phyloP scores from a whole-genome alignment of 2,329 filamentous ascomycete genomes.

The Ophiostoma perfectum region DNA sequence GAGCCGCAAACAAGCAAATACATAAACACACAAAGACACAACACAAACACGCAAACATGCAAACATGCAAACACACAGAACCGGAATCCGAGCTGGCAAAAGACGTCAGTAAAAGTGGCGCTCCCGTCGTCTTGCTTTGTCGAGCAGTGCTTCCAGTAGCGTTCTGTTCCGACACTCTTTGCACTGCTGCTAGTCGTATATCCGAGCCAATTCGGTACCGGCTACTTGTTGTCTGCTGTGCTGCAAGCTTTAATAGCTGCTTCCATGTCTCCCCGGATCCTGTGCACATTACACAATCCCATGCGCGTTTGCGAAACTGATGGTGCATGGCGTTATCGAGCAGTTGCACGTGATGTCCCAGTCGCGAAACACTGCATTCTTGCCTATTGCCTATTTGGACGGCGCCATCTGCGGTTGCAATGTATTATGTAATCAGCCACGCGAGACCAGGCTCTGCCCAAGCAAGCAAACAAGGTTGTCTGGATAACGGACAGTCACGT shows the following conservation, averaged over 20 bases:
- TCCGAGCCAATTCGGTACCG: not conserved
- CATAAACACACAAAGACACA: not conserved
- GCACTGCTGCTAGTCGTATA: not conserved
- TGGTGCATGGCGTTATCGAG: slow-evolving; percentile 4
- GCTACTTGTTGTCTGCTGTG: not conserved
- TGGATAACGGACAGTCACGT: no score
- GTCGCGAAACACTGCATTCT: not conserved
- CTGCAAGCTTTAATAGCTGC: not conserved
- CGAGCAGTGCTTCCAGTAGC: no score
- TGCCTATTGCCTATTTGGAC: no score
- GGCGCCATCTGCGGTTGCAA: not conserved
- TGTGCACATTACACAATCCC: not conserved
- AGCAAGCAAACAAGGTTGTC: no score
- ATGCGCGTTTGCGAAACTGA: not conserved
- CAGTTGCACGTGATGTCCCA: not conserved
- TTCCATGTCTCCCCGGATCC: not conserved
- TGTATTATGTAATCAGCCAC: not conserved
- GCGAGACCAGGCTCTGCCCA: no score
- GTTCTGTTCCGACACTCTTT: not conserved
- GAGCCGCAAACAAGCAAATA: not conserved
- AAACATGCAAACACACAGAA: not conserved
- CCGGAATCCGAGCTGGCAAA: not conserved
- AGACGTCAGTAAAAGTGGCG: not conserved
- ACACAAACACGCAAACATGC: not conserved
- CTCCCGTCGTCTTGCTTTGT: not conserved